Evolutionary conservation across 805 yeast species (phyloP).

Genomic region (Naumovozyma baii): DNA sequence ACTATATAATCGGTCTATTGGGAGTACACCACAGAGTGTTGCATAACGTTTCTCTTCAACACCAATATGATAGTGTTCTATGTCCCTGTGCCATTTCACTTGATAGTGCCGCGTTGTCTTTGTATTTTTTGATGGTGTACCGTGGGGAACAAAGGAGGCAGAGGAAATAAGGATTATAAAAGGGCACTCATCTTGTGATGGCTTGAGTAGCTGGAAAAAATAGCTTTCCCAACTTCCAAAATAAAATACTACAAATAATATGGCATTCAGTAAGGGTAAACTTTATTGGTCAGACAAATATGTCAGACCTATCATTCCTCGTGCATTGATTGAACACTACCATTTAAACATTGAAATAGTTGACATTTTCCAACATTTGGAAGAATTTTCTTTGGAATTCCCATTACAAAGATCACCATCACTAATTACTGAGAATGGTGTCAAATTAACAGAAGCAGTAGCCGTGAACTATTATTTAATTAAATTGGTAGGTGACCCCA

Average conservation of each 20-base stretch:
- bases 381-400: neutral
- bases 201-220: neutral
- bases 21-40: no score
- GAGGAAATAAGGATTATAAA: no score
- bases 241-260: no score
- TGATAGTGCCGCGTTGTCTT: neutral
- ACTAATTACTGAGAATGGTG: conserved; percentile 1
- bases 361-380: neutral
- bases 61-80: no score
- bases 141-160: no score
- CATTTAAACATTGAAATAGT: neutral
- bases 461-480: conserved; percentile 39
- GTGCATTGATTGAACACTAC: neutral
- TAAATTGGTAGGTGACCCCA: conserved; percentile 27
- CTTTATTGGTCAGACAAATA: neutral
- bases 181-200: neutral
- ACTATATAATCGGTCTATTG: no score
- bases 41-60: no score
- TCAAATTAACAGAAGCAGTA: conserved; percentile 1
- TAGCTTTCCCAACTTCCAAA: no score
- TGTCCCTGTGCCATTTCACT: neutral
- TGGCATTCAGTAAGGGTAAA: no score
- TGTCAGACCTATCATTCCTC: neutral
- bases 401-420: neutral
- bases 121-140: neutral